Conservation (phyloP, 768 basidiomycete species). For the Lentinula raphanica region DNA sequence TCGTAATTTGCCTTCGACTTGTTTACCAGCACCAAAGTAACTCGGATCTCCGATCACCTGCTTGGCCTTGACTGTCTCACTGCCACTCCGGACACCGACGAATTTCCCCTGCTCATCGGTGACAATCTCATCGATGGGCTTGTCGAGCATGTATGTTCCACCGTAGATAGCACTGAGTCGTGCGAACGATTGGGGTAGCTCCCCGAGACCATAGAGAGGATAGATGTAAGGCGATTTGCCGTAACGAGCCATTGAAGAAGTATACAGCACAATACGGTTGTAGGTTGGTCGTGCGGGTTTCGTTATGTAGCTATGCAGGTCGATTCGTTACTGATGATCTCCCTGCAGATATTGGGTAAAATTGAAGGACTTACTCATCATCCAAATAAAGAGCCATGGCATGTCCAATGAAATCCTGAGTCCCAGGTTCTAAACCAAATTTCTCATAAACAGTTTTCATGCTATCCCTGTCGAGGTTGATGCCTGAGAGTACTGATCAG, state of each 20-base stretch:
- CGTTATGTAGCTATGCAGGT: slow-evolving; percentile 70
- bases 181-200: slow-evolving; percentile 97
- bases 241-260: slow-evolving; percentile 97
- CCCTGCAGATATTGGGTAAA: neutral
- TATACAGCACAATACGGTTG: slow-evolving; percentile 95
- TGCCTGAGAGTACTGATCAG: slow-evolving; percentile 39
- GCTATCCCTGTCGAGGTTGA: slow-evolving; percentile 83
- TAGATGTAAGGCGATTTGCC: slow-evolving; percentile 99
- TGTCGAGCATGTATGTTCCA: slow-evolving; percentile 99
- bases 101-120: slow-evolving; percentile 85
- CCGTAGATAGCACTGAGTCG: slow-evolving; percentile 98
- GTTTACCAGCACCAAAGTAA: slow-evolving; percentile 83
- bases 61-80: slow-evolving; percentile 94
- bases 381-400: slow-evolving; percentile 98
- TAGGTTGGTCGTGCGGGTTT: slow-evolving; percentile 88
- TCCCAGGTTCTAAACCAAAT: slow-evolving; percentile 94
- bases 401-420: slow-evolving; percentile 98
- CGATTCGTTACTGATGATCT: neutral
- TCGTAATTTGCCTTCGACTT: slow-evolving; percentile 69
- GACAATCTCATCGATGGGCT: slow-evolving; percentile 85
- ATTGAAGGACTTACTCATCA: slow-evolving; percentile 70
- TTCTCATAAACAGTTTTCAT: slow-evolving; percentile 97
- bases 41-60: slow-evolving; percentile 97
- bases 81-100: slow-evolving; percentile 82
- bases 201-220: slow-evolving; percentile 96